Base-by-base conservation (phyloP, 2,329 filamentous ascomycete genomes). In the Botrytis hyacinthi region DNA sequence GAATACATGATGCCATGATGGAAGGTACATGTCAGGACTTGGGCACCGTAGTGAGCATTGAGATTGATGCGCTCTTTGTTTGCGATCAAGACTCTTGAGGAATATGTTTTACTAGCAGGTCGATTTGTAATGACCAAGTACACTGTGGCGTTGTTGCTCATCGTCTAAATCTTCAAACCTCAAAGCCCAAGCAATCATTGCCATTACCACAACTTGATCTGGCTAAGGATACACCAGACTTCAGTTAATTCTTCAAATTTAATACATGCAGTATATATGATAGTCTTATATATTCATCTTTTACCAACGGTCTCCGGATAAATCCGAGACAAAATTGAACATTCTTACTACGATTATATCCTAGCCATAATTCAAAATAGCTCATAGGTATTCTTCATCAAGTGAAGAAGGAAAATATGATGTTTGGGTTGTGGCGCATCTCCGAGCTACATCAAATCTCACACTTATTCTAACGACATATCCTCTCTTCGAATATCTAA, bases 401-500 rank as follows among this genome's bases (percentile, higher is more conserved):
- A 12, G 5, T 3, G 10, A 22, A 3, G 0, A 51, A 51, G 6
- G 2, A 14, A n/a, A 26, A 14, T 16, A 12, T 8, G 48, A 54
- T 54, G 4, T 14, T 42, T 42, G 12, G 40, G 3, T 14, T 42
- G 40, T 42, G 40, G 12, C 12, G 40, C 12, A 42, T 42, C 40
- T 14, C 40, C 40, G 12, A 42, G 12, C 40, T 42, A 16, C 40
- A 42, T 42, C 42, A 16, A 44, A 44, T 18, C 42, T 16, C 48
- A 54, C 4, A 4, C 20, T 54, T 16, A 16, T 54, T 54, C 1
- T 26, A 8, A n/a, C 12, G 1, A 51, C 26, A n/a, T 7, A 3
- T 7, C 0, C 5, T n/a, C 12, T n/a, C 26, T 6, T n/a, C 12
- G 2, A 54, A 12, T 14, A n/a, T n/a, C 1, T 12, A 16, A 54